A percentile compares a stretch with the other conserved stretches of the same genome.
Conservation (phyloP, 805 yeast species). For the Huiozyma sinensis region DNA sequence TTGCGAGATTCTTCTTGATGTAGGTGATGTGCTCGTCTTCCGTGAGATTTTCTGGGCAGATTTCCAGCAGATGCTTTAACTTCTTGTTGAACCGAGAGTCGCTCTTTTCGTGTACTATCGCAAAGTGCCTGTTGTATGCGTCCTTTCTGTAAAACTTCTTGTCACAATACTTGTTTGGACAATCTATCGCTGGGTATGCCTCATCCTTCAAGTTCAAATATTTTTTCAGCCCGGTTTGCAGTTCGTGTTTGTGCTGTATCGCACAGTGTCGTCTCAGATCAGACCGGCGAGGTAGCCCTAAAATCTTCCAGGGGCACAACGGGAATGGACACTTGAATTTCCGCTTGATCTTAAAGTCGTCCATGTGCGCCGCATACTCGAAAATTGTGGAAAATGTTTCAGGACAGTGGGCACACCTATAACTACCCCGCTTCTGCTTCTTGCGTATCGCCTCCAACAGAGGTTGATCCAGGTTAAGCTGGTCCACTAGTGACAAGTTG, state of each 20-base stretch:
- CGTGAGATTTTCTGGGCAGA: slow-evolving; percentile 11
- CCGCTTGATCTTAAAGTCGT: slow-evolving; percentile 30
- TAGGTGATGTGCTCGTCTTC: slow-evolving; percentile 1
- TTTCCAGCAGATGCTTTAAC: slow-evolving; percentile 16
- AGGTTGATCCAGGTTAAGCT: slow-evolving; percentile 20
- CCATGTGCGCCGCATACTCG: slow-evolving; percentile 36
- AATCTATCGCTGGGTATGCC: slow-evolving; percentile 23
- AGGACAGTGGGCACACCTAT: slow-evolving; percentile 39
- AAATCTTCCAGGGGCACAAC: slow-evolving; percentile 38
- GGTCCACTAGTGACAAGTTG: slow-evolving; percentile 10
- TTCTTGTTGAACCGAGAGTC: slow-evolving; percentile 33
- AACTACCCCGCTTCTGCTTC: slow-evolving; percentile 34
- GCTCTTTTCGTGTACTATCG: slow-evolving; percentile 37
- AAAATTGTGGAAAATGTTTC: slow-evolving; percentile 30
- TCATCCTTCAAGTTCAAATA: slow-evolving; percentile 22
- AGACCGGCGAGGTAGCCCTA: slow-evolving; percentile 39
- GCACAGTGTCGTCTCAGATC: slow-evolving; percentile 42
- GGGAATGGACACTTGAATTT: slow-evolving; percentile 36
- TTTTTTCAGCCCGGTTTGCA: slow-evolving; percentile 18
- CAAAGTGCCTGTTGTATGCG: slow-evolving; percentile 42
- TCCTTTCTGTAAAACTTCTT: slow-evolving; percentile 43
- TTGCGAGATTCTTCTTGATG: slow-evolving; percentile 1
- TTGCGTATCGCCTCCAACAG: slow-evolving; percentile 20
- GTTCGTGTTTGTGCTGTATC: slow-evolving; percentile 33
- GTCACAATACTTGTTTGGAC: slow-evolving; percentile 32